These are phyloP conservation scores for Fusarium guadeloupense DNA, from an alignment of 2,329 filamentous ascomycete genomes.

Conservation along the genomic window DNA sequence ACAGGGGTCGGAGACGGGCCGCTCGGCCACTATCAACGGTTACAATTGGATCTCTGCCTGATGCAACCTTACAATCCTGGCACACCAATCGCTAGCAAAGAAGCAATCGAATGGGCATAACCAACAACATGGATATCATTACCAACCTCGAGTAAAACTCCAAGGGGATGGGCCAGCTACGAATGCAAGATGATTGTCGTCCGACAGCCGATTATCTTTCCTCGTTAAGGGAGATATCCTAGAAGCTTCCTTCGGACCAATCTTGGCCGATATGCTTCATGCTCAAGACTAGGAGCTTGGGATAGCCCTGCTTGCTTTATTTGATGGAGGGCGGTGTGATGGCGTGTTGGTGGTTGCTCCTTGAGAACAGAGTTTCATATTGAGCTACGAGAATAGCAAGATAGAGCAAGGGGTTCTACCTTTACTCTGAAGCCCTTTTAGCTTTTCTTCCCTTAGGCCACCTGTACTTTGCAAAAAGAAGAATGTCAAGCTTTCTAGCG, in stretches of 20 bases:
- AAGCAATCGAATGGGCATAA: neutral
- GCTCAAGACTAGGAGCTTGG: neutral
- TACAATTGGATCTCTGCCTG: neutral
- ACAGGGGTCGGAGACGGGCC: conserved; percentile 18
- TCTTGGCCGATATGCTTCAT: neutral
- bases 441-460: neutral
- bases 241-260: neutral
- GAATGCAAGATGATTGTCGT: conserved; percentile 4
- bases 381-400: too few relatives aligned
- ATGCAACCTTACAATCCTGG: too few relatives aligned
- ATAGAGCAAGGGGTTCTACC: neutral
- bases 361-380: neutral
- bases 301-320: neutral
- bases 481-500: neutral
- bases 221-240: neutral
- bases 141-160: neutral
- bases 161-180: conserved; percentile 10
- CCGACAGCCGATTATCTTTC: too few relatives aligned
- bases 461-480: neutral
- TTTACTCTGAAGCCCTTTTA: neutral
- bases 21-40: neutral
- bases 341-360: neutral
- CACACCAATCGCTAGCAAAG: too few relatives aligned
- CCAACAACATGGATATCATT: too few relatives aligned
- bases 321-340: neutral